phyloP scores from a whole-genome alignment of 2,329 filamentous ascomycete genomes.

The Beauveria bassiana region DNA sequence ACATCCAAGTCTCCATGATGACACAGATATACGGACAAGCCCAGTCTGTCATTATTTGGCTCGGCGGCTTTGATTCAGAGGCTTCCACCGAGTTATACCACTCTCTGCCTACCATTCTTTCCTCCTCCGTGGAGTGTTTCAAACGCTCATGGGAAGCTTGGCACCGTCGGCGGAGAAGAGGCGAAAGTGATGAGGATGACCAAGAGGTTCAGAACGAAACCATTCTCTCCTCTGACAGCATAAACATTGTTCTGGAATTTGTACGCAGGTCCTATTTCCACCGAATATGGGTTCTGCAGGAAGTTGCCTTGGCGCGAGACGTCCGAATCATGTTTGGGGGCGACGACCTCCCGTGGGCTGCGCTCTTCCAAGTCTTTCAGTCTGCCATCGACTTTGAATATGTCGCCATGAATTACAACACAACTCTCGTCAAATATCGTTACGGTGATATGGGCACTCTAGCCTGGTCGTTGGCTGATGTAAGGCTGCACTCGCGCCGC shows the following conservation, averaged over 20 bases:
- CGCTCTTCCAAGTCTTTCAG: slow-evolving; percentile 4
- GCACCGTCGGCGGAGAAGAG: background rate
- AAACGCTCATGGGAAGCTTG: slow-evolving; percentile 9
- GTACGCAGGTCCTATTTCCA: slow-evolving; percentile 13
- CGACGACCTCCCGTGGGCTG: slow-evolving; percentile 1
- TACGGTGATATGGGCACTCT: slow-evolving; percentile 9
- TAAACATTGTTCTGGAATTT: background rate
- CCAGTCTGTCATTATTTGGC: slow-evolving; percentile 12
- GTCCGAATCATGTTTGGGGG: slow-evolving; percentile 13
- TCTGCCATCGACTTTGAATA: slow-evolving; percentile 8
- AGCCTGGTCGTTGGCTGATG: slow-evolving; percentile 7
- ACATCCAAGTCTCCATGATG: slow-evolving; percentile 15
- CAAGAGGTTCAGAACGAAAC: slow-evolving; percentile 8
- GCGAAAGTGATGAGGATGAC: background rate
- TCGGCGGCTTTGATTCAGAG: background rate
- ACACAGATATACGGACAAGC: slow-evolving; percentile 13
- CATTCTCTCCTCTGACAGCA: background rate
- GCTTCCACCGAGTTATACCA: background rate
- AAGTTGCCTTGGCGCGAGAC: slow-evolving; percentile 12
- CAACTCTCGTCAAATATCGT: slow-evolving; percentile 1
- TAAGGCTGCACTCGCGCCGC: slow-evolving; percentile 1
- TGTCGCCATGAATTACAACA: slow-evolving; percentile 4
- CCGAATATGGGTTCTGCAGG: slow-evolving; percentile 17
- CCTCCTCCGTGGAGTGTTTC: background rate
- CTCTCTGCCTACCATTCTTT: background rate